Evolutionary conservation across 306 rosid species (phyloP).

Genomic region (Cyamopsis tetragonoloba): DNA sequence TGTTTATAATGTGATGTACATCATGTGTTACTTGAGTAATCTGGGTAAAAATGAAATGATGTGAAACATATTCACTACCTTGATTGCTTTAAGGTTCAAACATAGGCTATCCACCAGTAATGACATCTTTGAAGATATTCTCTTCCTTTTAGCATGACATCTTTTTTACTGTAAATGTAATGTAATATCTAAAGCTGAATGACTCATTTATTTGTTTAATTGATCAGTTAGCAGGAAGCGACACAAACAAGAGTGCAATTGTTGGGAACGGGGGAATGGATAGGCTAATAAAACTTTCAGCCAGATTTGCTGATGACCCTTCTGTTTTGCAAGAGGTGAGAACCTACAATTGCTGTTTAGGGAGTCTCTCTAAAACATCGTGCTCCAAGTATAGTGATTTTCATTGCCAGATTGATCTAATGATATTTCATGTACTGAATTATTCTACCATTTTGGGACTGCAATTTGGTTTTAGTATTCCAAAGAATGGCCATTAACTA

Average conservation of each 20-base stretch:
- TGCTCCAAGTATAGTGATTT: not conserved
- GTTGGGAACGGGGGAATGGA: slow-evolving; percentile 79
- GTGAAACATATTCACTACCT: not conserved
- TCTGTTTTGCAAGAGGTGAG: slow-evolving; percentile 86
- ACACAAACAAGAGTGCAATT: slow-evolving; percentile 63
- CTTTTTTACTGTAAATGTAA: not conserved
- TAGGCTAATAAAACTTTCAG: slow-evolving; percentile 68
- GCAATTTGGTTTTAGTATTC: not conserved
- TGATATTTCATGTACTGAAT: not conserved
- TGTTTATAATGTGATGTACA: not conserved
- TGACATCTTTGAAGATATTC: not conserved
- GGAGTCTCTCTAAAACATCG: slow-evolving; percentile 11
- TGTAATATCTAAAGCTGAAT: not conserved
- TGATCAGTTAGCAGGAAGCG: slow-evolving; percentile 92
- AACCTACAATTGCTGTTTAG: slow-evolving; percentile 23
- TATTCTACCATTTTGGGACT: not conserved
- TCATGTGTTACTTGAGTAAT: not conserved
- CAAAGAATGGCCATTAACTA: not conserved
- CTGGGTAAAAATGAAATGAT: not conserved
- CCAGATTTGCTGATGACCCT: slow-evolving; percentile 71
- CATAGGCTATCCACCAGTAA: not conserved
- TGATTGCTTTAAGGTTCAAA: slow-evolving; percentile 1
- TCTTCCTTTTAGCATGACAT: not conserved
- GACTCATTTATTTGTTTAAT: slow-evolving; percentile 25
- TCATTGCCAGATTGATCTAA: slow-evolving; percentile 9